A percentile compares a stretch with the other conserved stretches of the same genome.
phyloP scores from a whole-genome alignment of 306 rosid species.

The Coriaria nepalensis region DNA sequence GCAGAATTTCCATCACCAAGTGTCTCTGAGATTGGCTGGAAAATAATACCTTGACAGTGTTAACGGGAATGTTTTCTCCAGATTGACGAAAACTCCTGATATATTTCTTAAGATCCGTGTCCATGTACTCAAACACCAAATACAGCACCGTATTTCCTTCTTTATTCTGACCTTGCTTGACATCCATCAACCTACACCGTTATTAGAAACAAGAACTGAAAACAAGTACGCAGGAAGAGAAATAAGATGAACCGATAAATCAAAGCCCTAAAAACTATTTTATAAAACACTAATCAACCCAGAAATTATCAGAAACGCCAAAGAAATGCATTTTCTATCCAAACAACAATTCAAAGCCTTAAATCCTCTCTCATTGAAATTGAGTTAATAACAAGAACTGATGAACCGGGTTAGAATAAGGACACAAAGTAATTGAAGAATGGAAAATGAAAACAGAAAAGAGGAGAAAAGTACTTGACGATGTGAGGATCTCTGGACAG shows the following conservation, averaged over 20 bases:
- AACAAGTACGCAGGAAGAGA: neutral
- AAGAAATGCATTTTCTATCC: too few species aligned
- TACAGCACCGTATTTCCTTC: constrained; percentile 75
- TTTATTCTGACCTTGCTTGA: constrained; percentile 73
- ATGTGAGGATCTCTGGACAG: constrained; percentile 72
- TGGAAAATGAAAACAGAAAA: neutral
- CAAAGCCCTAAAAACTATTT: neutral
- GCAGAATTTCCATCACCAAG: neutral
- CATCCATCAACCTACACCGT: constrained; percentile 43
- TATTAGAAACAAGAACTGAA: neutral
- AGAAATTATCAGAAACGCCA: too few species aligned
- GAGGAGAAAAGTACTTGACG: constrained; percentile 22
- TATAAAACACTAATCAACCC: too few species aligned
- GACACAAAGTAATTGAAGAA: neutral
- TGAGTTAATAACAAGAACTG: neutral
- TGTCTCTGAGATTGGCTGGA: neutral
- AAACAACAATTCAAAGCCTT: neutral
- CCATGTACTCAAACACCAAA: constrained; percentile 79
- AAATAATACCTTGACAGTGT: constrained; percentile 33
- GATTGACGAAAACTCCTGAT: constrained; percentile 51
- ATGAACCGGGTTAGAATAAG: neutral
- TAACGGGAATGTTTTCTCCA: constrained; percentile 35
- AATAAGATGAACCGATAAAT: neutral
- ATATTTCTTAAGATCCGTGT: constrained; percentile 69
- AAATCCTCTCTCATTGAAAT: too few species aligned